phyloP scores from a whole-genome alignment of 768 basidiomycete genomes.

The Podaxis mareebaensis region DNA sequence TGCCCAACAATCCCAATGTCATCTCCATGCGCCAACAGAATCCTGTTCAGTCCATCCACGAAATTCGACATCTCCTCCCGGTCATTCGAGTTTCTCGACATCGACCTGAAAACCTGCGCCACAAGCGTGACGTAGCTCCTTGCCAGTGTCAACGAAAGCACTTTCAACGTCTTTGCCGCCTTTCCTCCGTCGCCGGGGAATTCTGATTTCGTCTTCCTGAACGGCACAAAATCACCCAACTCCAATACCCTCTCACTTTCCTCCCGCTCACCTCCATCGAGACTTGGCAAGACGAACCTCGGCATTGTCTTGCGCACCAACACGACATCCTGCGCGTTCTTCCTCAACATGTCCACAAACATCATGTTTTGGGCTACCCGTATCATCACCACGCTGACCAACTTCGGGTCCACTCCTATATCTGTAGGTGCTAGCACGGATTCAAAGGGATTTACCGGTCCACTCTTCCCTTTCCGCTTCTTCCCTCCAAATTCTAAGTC shows the following conservation, averaged over 20 bases:
- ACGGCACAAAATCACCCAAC: constrained; percentile 46
- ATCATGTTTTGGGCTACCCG: constrained; percentile 72
- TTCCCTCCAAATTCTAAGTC: not conserved
- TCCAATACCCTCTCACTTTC: constrained; percentile 33
- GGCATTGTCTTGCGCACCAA: constrained; percentile 65
- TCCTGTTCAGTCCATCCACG: constrained; percentile 70
- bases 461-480: not conserved
- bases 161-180: constrained; percentile 25
- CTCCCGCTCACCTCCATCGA: constrained; percentile 25
- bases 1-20: constrained; percentile 80
- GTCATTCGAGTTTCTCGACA: constrained; percentile 72
- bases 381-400: constrained; percentile 61
- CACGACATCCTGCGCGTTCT: constrained; percentile 68
- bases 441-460: constrained; percentile 33
- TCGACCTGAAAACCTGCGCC: constrained; percentile 69
- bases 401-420: constrained; percentile 35
- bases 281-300: constrained; percentile 57
- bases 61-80: constrained; percentile 65
- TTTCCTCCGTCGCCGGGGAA: constrained; percentile 13
- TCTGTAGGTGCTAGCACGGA: constrained; percentile 50
- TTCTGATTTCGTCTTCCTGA: constrained; percentile 26
- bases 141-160: constrained; percentile 61
- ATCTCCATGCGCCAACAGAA: constrained; percentile 65
- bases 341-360: constrained; percentile 62
- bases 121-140: constrained; percentile 70